Base-by-base conservation (phyloP, 495 filamentous ascomycete species). In the Daldinia vernicosa region DNA sequence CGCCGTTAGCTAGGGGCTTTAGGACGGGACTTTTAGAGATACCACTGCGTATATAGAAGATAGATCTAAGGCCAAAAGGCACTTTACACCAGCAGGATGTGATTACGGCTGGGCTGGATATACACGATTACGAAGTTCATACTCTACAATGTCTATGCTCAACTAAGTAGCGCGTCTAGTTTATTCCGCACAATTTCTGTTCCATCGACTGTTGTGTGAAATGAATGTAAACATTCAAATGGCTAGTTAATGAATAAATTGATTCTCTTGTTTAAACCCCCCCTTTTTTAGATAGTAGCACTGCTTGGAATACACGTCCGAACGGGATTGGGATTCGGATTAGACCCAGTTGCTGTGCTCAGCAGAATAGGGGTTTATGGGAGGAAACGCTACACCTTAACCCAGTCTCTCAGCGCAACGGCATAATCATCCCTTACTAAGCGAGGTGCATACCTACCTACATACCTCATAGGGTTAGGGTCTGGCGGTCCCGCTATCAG, bases 61-160 rank as follows among this genome's bases (percentile, higher is more conserved):
- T 72, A 72, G 69, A 68, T 50, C 22, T 33, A 33, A 33, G 53
- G 60, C 45, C 28, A 11, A 33, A 56, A 17, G 30, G 52, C 56
- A 27, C 26, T 61, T 37, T 65, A 27, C 37, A 40, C 47, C 55
- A 68, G 55, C 60, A 37, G 56, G 11, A 17, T 56, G 57, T 27
- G 26, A 33, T 35, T 54, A 61, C 62, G 66, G 65, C 70, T 66
- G 66, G 65, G 32, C 70, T 69, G 70, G 39, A 58, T 57, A 69
- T 69, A 69, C 32, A 61, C 60, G 32, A 47, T 53, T 17, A 30
- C 15, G 15, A 30, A n/a, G 14, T 28, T 53, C 50, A 6, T 30
- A 30, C 24, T 30, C 15, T 30, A 53, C 11, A 53, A 53, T 28
- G 43, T 4, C 19, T 6, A 24, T 47, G 17, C 24, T 47, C 24